These are phyloP conservation scores for Delonix regia DNA, from an alignment of 306 rosid species.

Conservation along the genomic window DNA sequence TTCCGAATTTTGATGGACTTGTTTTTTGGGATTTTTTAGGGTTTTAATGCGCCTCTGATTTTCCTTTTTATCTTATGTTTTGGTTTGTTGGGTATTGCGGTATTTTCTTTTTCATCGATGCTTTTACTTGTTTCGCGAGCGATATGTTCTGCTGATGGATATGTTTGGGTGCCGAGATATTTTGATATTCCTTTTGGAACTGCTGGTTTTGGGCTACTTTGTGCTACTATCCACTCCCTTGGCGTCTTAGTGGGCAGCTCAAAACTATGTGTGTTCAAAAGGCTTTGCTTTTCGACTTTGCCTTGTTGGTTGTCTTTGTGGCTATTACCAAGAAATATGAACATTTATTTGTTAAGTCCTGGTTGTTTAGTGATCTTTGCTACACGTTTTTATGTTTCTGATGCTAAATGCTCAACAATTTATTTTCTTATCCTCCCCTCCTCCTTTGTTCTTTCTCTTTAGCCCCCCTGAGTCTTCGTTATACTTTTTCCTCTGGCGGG, in stretches of 20 bases:
- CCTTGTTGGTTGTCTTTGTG: neutral
- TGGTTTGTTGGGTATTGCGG: neutral
- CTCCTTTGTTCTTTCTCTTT: neutral
- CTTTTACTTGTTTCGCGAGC: neutral
- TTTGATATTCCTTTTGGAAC: neutral
- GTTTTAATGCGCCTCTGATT: neutral
- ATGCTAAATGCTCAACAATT: neutral
- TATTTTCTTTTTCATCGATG: neutral
- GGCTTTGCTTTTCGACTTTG: neutral
- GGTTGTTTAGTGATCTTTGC: neutral
- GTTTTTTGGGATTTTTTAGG: slow-evolving; percentile 2
- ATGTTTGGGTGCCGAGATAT: neutral
- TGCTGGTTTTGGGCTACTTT: neutral
- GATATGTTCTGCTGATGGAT: neutral
- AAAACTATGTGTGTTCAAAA: neutral
- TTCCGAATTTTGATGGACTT: neutral
- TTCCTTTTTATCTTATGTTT: neutral
- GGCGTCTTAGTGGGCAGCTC: neutral
- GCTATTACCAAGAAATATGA: neutral
- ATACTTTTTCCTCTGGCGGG: neutral
- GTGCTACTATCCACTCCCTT: neutral
- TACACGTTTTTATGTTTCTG: neutral
- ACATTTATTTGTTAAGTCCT: neutral
- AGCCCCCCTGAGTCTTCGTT: neutral
- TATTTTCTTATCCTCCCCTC: neutral